Evolutionary conservation across 148 eudicot genomes (phyloP), one percentile per base, ranked within the genome.

Genomic region (Amaranthus hypochondriacus): DNA sequence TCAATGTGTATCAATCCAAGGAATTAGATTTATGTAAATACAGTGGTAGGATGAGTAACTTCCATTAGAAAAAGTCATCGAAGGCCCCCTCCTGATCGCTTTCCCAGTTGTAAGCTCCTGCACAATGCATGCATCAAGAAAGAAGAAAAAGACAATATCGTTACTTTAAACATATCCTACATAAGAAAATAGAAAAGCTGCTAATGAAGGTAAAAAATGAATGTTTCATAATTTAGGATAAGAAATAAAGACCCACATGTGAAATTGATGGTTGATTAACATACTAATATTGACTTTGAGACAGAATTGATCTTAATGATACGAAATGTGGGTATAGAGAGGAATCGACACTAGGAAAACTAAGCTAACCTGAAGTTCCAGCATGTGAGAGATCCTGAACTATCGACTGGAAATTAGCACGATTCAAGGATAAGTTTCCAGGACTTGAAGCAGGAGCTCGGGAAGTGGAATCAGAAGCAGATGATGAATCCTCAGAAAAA

Each of bases 1-100:
- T 48, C 69, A 55, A 71, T 7, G 56, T 57, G 42, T 48, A 53
- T 70, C 62, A 69, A 77, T 48, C 57, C 66, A 58, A 77, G 72
- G 76, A 70, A 59, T 62, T 42, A 61, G 53, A 18, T 51, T 43
- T 43, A 51, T 65, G 69, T 69, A 75, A 72, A 64, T 70, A 81
- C 84, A 82, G 67, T 81, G 77, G 75, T 76, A 75, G 73, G 76
- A 82, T 77, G 85, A 79, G 85, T 88, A 85, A 83, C 77, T 73
- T 76, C 86, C 90, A 68, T 95, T 92, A 95, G 87, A 95, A 95
- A 83, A 88, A 92, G 85, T 95, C 96, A 84, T 95, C 94, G 69
- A 95, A 95, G 77, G 91, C 90, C 90, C 96, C 96, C 92, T 95
- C 99, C 89, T 78, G 87, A 73, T 89, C 98, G 85, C 89, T 84